Evolutionary conservation across 225 moss, liverwort and hornwort genomes (phyloP).

Genomic region (Bryoerythrophyllum caledonicum): DNA sequence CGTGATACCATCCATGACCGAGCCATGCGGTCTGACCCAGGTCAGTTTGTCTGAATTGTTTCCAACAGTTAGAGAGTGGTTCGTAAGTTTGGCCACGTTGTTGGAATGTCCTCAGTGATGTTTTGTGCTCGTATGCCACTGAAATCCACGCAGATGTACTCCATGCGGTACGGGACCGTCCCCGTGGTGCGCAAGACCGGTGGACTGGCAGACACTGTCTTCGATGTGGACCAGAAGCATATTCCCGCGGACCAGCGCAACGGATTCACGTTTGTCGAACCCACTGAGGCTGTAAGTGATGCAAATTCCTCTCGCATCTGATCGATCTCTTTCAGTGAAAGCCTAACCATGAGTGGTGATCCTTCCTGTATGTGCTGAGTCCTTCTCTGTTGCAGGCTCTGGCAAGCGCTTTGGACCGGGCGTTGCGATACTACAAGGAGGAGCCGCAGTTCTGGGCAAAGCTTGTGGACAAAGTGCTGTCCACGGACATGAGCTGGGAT

Average conservation of each 20-base stretch:
- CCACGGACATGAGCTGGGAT: slow-evolving; percentile 62
- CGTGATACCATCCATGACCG: slow-evolving; percentile 74
- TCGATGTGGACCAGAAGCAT: slow-evolving; percentile 65
- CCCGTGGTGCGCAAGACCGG: slow-evolving; percentile 76
- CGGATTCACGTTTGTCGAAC: slow-evolving; percentile 61
- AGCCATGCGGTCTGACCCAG: slow-evolving; percentile 80
- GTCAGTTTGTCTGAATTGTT: slow-evolving; percentile 13
- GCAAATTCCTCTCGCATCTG: background rate
- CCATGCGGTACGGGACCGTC: slow-evolving; percentile 53
- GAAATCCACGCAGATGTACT: slow-evolving; percentile 22
- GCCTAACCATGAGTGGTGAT: too few relatives aligned
- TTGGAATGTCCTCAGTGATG: too few relatives aligned
- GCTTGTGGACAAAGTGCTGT: slow-evolving; percentile 52
- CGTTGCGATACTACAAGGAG: slow-evolving; percentile 39
- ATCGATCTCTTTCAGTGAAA: background rate
- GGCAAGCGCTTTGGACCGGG: slow-evolving; percentile 59
- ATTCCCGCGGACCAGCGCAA: slow-evolving; percentile 51
- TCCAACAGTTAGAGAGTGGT: too few relatives aligned
- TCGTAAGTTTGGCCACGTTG: background rate
- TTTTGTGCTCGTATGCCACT: background rate
- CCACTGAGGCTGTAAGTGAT: slow-evolving; percentile 52
- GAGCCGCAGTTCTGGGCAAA: slow-evolving; percentile 46
- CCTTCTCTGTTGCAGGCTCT: slow-evolving; percentile 40
- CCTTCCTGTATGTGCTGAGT: background rate
- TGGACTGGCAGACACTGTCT: slow-evolving; percentile 76